Evolutionary conservation across 2,329 filamentous ascomycete genomes (phyloP).

Genomic region (Monilinia polystroma): DNA sequence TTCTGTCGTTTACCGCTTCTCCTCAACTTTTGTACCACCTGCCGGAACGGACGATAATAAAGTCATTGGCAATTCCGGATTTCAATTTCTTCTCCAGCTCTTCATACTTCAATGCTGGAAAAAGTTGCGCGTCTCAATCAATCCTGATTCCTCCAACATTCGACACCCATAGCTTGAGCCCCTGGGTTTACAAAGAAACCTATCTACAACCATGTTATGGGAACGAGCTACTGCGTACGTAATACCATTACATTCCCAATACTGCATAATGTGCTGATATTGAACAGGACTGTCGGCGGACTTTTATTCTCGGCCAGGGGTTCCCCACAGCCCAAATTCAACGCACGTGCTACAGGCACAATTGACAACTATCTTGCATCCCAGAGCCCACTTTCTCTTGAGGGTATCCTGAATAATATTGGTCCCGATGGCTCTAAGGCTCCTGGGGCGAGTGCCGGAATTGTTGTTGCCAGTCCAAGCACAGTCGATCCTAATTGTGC

Average conservation of each 20-base stretch:
- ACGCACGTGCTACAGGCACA: not conserved
- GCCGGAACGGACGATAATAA: not conserved
- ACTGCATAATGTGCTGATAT: not conserved
- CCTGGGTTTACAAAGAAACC: not conserved
- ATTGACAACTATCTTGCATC: conserved; percentile 7
- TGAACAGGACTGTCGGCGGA: not conserved
- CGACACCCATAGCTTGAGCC: not conserved
- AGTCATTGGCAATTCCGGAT: not conserved
- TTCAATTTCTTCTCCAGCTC: not conserved
- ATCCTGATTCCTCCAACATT: conserved; percentile 2
- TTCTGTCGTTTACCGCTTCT: not conserved
- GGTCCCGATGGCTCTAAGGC: conserved; percentile 51
- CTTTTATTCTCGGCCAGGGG: conserved; percentile 1
- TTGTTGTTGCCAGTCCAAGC: conserved; percentile 56
- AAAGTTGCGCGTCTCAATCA: not conserved
- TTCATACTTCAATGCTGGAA: not conserved
- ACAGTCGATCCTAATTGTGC: conserved; percentile 53
- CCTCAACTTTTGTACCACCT: not conserved
- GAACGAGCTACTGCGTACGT: conserved; percentile 13
- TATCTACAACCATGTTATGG: conserved; percentile 16
- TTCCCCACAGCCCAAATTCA: not conserved
- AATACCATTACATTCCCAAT: not conserved
- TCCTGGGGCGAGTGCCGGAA: conserved; percentile 48
- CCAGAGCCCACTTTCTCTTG: conserved; percentile 48
- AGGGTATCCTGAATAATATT: conserved; percentile 56